These are phyloP conservation scores for Echinosophora koreensis DNA, from an alignment of 306 rosid species.

Conservation along the genomic window DNA sequence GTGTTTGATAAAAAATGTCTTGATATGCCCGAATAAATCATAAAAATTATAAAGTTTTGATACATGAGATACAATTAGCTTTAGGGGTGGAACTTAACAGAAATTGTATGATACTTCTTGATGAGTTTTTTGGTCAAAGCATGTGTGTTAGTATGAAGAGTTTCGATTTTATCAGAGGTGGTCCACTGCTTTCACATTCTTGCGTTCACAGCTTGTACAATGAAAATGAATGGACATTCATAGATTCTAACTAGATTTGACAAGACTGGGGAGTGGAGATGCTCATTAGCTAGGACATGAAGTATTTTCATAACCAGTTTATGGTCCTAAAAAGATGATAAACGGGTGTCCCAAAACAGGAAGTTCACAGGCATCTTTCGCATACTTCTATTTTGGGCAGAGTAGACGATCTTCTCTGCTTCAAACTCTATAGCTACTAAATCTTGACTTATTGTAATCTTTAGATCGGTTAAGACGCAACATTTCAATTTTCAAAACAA, in stretches of 20 bases:
- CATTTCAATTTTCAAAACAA: background rate
- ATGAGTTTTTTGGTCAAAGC: background rate
- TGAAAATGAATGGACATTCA: background rate
- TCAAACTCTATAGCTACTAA: background rate
- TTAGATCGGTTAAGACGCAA: background rate
- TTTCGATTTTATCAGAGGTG: background rate
- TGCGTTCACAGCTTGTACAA: background rate
- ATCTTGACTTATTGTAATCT: background rate
- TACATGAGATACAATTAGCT: background rate
- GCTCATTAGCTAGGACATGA: background rate
- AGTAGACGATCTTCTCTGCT: background rate
- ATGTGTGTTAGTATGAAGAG: background rate
- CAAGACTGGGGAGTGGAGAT: background rate
- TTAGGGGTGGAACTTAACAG: background rate
- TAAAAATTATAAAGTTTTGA: background rate
- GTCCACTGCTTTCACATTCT: background rate
- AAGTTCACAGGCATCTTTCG: slow-evolving; percentile 38
- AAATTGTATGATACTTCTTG: background rate
- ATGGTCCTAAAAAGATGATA: background rate
- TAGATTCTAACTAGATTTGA: background rate
- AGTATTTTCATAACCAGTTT: background rate
- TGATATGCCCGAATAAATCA: background rate
- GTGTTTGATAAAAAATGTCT: background rate
- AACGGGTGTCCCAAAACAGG: background rate
- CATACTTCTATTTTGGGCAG: background rate